Evolutionary conservation across 805 yeast genomes (phyloP).

Genomic region (Saccharomyces kudriavzevii): DNA sequence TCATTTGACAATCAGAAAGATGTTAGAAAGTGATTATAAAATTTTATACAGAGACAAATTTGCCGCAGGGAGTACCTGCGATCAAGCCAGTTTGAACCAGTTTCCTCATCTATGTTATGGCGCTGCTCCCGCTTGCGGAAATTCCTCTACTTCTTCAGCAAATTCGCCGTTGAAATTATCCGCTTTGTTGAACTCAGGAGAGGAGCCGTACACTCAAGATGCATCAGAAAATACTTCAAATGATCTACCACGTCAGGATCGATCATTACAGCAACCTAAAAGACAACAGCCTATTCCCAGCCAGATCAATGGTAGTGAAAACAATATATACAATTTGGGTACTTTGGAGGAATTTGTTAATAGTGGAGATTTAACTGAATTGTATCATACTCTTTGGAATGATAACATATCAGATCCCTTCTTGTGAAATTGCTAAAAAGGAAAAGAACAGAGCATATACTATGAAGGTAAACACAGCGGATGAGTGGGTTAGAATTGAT

Average conservation of each 20-base stretch:
- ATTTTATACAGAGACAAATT: not conserved
- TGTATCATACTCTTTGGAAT: conserved; percentile 17
- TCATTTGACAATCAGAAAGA: conserved; percentile 8
- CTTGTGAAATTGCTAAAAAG: not conserved
- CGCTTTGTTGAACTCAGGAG: conserved; percentile 2
- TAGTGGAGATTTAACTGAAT: conserved; percentile 12
- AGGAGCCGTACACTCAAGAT: not conserved
- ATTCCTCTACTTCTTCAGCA: not conserved
- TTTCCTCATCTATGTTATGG: not conserved
- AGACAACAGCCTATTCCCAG: not conserved
- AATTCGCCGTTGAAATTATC: conserved; percentile 1
- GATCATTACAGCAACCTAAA: not conserved
- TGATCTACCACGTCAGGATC: not conserved
- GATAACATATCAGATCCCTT: conserved; percentile 5
- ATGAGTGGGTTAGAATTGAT: too few relatives aligned
- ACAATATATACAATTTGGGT: conserved; percentile 8
- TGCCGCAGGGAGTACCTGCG: not conserved
- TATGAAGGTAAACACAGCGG: too few relatives aligned
- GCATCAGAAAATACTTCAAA: not conserved
- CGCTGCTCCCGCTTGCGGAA: not conserved
- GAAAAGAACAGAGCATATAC: not conserved
- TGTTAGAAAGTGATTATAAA: conserved; percentile 8
- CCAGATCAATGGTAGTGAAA: not conserved
- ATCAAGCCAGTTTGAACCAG: not conserved
- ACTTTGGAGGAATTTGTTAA: conserved; percentile 18